These are phyloP conservation scores for Penicillium sp. DNA, from an alignment of 2,329 filamentous ascomycete species.

Conservation along the genomic window DNA sequence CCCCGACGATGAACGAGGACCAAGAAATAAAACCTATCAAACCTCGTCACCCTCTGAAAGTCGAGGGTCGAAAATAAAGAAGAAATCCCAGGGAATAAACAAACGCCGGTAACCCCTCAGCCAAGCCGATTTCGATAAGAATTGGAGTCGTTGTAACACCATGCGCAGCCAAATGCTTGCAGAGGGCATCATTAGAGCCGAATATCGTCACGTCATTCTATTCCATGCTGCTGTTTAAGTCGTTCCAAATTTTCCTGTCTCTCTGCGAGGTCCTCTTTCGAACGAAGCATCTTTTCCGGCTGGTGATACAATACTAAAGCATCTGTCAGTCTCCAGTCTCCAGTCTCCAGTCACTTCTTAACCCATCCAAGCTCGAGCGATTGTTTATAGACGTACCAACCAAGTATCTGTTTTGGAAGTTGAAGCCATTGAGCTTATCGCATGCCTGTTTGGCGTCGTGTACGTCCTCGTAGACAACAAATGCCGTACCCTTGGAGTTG, in stretches of 20 bases:
- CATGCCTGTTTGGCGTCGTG: conserved; percentile 98
- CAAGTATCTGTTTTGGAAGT: conserved; percentile 99
- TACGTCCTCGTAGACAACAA: conserved; percentile 99
- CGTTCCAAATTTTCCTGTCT: conserved; percentile 97
- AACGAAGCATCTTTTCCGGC: conserved; percentile 76
- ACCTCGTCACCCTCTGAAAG: conserved; percentile 30
- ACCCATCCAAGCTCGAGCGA: not conserved
- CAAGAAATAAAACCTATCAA: conserved; percentile 14
- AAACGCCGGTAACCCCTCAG: conserved; percentile 44
- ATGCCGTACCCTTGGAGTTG: conserved; percentile 97
- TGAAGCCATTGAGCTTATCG: conserved; percentile 99
- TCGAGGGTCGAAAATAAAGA: conserved; percentile 30
- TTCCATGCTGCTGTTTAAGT: conserved; percentile 96
- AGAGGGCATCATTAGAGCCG: conserved; percentile 34
- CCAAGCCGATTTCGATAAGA: conserved; percentile 34
- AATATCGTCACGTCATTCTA: conserved; percentile 70
- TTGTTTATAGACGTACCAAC: conserved; percentile 70
- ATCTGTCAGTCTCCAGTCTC: not conserved
- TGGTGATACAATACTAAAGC: conserved; percentile 68
- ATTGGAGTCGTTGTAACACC: conserved; percentile 28
- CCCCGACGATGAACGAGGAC: conserved; percentile 4
- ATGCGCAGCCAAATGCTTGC: conserved; percentile 33
- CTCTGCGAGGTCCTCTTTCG: conserved; percentile 90
- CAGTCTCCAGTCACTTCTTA: not conserved
- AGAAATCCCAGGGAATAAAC: conserved; percentile 35